Conservation (phyloP, 176 grass and related monocot species). For the Avena insularis region DNA sequence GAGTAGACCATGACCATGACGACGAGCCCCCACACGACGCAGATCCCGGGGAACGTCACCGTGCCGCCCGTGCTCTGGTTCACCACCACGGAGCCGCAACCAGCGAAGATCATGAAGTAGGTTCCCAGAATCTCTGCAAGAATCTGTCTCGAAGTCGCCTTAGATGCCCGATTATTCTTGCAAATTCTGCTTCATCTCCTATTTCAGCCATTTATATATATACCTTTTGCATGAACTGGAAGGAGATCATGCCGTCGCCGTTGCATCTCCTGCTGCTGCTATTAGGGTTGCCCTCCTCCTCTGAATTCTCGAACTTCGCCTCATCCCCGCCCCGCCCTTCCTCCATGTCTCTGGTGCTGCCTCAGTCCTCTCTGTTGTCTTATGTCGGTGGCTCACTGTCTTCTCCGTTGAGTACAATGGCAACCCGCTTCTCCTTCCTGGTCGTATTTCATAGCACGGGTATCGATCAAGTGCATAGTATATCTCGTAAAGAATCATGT, state of each 20-base stretch:
- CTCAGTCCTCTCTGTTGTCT: not conserved
- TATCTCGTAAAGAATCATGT: not conserved
- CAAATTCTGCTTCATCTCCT: not conserved
- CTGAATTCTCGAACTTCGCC: conserved; percentile 12
- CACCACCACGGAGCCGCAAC: conserved; percentile 69
- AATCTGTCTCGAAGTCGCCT: conserved; percentile 30
- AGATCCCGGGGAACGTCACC: conserved; percentile 81
- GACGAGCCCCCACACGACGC: conserved; percentile 85
- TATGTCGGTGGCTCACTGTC: not conserved
- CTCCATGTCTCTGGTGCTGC: conserved; percentile 32
- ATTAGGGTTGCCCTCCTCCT: not conserved
- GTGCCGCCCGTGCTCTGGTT: conserved; percentile 64
- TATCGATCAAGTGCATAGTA: not conserved
- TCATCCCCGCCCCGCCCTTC: conserved; percentile 36
- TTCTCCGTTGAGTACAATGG: not conserved
- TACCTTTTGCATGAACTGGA: conserved; percentile 64
- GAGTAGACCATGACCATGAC: conserved; percentile 90
- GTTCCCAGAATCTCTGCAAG: conserved; percentile 74
- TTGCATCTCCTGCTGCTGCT: conserved; percentile 8
- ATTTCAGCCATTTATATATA: not conserved
- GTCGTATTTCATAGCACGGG: not conserved
- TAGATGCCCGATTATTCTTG: not conserved
- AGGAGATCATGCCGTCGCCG: conserved; percentile 36
- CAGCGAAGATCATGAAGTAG: conserved; percentile 91
- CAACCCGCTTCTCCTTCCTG: not conserved